Evolutionary conservation across 2,329 filamentous ascomycete genomes (phyloP), one percentile per base, ranked within the genome.

Genomic region (Nemania bipapillata): DNA sequence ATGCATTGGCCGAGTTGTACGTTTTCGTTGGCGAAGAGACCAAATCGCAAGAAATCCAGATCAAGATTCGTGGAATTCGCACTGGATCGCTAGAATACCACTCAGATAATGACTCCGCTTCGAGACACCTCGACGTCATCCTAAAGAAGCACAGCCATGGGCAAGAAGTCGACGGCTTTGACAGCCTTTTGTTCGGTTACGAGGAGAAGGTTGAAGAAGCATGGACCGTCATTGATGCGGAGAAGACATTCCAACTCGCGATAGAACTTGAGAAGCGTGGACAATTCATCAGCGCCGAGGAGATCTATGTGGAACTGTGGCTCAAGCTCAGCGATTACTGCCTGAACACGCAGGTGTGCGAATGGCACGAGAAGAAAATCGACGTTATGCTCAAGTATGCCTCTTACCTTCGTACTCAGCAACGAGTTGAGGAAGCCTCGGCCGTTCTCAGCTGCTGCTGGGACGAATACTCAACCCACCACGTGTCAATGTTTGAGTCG

Each of bases 291-390:
- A 60, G 45, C 11, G 69, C 69, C 20, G 69, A 70, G 42, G 66
- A 70, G 42, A 63, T 69, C 3, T 70, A 57, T 26, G 69, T 70
- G 5, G 69, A 70, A 40, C n/a, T 70, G 17, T 66, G 61, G 69
- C 69, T 70, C 20, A 70, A 70, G 50, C 66, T 70, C 26, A 69
- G 66, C 4, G 69, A 70, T 30, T 32, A 69, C 37, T 70, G 69
- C 40, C 53, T 56, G 3, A 47, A 35, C 11, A 70, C 57, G 1
- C 47, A 60, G 2, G 24, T 47, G 12, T 24, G 35, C 6, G 69
- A 63, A 37, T 70, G 69, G 69, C 69, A 70, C 17, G 69, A 70
- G 40, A 70, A 69, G 59, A 57, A 66, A 35, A 70, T 70, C n/a
- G 62, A 69, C 30, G 69, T 70, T 1, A 70, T 70, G 69, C 47